Base-by-base conservation (phyloP, 2,329 filamentous ascomycete species). In the Aspergillus thermomutatus region DNA sequence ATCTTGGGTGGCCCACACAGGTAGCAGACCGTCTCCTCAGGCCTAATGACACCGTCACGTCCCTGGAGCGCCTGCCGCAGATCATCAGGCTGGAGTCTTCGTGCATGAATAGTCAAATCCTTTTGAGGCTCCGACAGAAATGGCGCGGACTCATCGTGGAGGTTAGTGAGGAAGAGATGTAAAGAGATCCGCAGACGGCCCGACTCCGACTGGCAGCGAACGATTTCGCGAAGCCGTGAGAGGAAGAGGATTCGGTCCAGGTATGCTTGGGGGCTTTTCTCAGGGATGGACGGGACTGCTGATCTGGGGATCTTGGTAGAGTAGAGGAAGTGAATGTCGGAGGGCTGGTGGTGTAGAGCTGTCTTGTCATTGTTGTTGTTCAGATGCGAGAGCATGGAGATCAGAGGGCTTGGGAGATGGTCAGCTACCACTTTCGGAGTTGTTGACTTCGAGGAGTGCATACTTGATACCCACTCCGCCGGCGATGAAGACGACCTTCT, bases 401-500 rank as follows among this genome's bases (percentile, higher is more conserved):
- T 83, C 4, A 93, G 75, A 0, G 90, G 90, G 65, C 83, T 85
- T 85, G 19, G 34, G n/a, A 23, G 5, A 8, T 51, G 47, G 23
- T 66, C 52, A 61, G 52, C 40, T 50, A 50, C 53, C 11, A n/a
- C 8, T 27, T 48, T n/a, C 28, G 10, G 6, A 23, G 27, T 47
- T 49, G 5, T 46, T 40, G 14, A 10, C 11, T 47, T 21, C 11
- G 40, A 40, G 40, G 26, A 28, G 47, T 46, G 67, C 80, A 61
- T 72, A 85, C 83, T 95, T 95, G 55, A 95, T 87, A 0, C 91
- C 91, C 23, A 95, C 87, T 1, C 91, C 91, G 1, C 90, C 91
- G 0, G 90, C 91, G 14, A 95, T 80, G 60, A 96, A 87, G 3
- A 96, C 83, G 4, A 88, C 80, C 53, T 83, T 85, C 46, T 80